Evolutionary conservation across 2,329 filamentous ascomycete genomes (phyloP), one percentile per base, ranked within the genome.

Genomic region (Colletotrichum lindemuthianum): DNA sequence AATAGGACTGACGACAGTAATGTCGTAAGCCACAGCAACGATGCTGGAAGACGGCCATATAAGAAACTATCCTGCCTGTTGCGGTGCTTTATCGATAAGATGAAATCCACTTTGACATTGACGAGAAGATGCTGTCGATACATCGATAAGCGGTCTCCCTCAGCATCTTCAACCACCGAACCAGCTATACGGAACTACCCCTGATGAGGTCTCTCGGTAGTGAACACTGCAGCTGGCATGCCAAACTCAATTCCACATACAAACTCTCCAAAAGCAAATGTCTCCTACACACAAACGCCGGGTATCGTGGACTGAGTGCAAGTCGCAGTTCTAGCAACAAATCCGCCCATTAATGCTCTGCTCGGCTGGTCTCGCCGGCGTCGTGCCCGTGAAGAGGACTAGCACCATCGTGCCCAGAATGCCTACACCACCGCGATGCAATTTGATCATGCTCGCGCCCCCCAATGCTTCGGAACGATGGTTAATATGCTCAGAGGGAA

Each of bases 361-460:
- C 39, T 11, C 8, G 41, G 52, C 45, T 10, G 13, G 52, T 40
- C 34, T 45, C 59, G 34, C 59, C 59, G 13, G 47, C 51, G 11
- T n/a, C 40, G 33, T n/a, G 34, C 50, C 57, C 39, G 24, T n/a
- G 43, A 40, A 55, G 39, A 10, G 16, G 34, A 8, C 34, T 36
- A 44, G 39, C 16, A 40, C 47, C 34, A 51, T 58, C 33, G 13
- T 51, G 51, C 47, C 59, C 59, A 58, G 52, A 58, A 24, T 24
- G 24, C 24, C 24, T 36, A 64, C 57, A 64, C 52, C 59, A 43
- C 40, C 41, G 52, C 43, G 36, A 53, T 65, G 63, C 63, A 65
- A 48, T 55, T 36, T 49, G 33, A 45, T 44, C n/a, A 63, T 57
- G 52, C 63, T 37, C 59, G 37, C 36, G 24, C 24, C 24, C 24